A percentile compares a stretch with the other conserved stretches of the same genome.
Evolutionary conservation across 2,329 filamentous ascomycete species (phyloP).

Genomic region (Clonostachys chloroleuca): DNA sequence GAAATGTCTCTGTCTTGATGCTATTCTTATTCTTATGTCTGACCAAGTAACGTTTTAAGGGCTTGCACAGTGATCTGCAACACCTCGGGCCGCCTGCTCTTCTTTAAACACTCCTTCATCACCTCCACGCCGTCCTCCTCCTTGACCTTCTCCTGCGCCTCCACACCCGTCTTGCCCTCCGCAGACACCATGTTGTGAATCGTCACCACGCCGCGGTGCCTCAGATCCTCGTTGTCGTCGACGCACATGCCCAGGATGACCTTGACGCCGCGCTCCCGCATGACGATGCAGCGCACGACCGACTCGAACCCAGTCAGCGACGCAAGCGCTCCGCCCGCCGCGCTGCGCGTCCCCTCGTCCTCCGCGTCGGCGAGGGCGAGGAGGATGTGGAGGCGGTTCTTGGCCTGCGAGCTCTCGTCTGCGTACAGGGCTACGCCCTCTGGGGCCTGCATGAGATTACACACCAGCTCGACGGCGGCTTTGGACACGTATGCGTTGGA

Average conservation of each 20-base stretch:
- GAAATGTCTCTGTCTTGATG: neutral
- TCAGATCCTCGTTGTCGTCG: slow-evolving; percentile 66
- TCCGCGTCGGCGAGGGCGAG: slow-evolving; percentile 85
- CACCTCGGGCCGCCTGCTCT: slow-evolving; percentile 64
- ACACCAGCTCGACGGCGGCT: slow-evolving; percentile 83
- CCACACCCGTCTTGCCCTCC: slow-evolving; percentile 60
- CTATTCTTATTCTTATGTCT: slow-evolving; percentile 10
- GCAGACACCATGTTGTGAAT: slow-evolving; percentile 68
- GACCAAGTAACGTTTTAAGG: slow-evolving; percentile 61
- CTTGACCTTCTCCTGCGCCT: slow-evolving; percentile 56
- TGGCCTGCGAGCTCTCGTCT: slow-evolving; percentile 61
- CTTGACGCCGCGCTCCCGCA: slow-evolving; percentile 66
- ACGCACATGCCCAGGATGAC: slow-evolving; percentile 77
- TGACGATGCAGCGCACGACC: slow-evolving; percentile 67
- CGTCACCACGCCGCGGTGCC: slow-evolving; percentile 71
- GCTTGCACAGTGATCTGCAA: slow-evolving; percentile 68
- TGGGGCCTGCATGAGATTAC: slow-evolving; percentile 75
- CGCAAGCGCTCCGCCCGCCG: slow-evolving; percentile 84
- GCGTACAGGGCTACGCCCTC: slow-evolving; percentile 66
- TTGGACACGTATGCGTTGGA: slow-evolving; percentile 73
- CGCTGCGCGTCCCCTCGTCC: slow-evolving; percentile 72
- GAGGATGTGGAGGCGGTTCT: slow-evolving; percentile 74
- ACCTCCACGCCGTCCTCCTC: slow-evolving; percentile 60
- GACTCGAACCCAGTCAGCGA: slow-evolving; percentile 76
- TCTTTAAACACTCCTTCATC: slow-evolving; percentile 66